phyloP scores from a whole-genome alignment of 768 basidiomycete species.

The Sarcomyxa edulis region DNA sequence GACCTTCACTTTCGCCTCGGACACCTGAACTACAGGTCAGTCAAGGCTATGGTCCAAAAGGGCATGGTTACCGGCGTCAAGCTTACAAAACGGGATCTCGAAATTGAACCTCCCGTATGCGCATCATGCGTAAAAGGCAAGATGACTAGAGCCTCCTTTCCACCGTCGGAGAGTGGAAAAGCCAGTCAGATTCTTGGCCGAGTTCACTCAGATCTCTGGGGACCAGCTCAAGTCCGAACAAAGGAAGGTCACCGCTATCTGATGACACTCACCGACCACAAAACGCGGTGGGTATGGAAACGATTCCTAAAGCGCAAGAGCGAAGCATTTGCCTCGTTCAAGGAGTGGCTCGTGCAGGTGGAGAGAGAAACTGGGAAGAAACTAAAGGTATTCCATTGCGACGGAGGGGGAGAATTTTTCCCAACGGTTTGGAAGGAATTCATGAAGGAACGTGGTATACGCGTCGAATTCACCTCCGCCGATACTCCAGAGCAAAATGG shows the following conservation, averaged over 20 bases:
- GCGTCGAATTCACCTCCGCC: conserved; percentile 14
- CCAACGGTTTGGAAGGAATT: conserved; percentile 13
- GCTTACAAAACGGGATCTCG: no score
- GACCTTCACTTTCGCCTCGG: conserved; percentile 4
- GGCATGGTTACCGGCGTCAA: conserved; percentile 4
- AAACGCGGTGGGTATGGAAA: conserved; percentile 17
- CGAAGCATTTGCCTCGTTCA: conserved; percentile 17
- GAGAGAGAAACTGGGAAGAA: conserved; percentile 16
- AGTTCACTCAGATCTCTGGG: conserved; percentile 31
- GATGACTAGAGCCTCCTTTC: conserved; percentile 13
- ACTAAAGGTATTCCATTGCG: conserved; percentile 20
- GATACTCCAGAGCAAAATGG: conserved; percentile 30
- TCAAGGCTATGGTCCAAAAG: neutral
- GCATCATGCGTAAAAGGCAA: conserved; percentile 19
- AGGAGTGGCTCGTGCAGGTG: conserved; percentile 17
- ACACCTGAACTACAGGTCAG: neutral
- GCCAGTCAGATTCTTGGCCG: conserved; percentile 19
- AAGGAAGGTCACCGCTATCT: conserved; percentile 20
- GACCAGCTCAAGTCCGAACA: conserved; percentile 19
- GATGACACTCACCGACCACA: conserved; percentile 28
- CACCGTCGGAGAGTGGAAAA: conserved; percentile 8
- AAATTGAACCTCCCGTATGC: conserved; percentile 10
- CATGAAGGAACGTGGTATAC: conserved; percentile 13
- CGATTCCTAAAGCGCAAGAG: conserved; percentile 23
- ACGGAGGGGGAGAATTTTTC: conserved; percentile 23